These are phyloP conservation scores for Poterioochromonas sp. DNA, from an alignment of 352 stramenopile species.

Conservation along the genomic window DNA sequence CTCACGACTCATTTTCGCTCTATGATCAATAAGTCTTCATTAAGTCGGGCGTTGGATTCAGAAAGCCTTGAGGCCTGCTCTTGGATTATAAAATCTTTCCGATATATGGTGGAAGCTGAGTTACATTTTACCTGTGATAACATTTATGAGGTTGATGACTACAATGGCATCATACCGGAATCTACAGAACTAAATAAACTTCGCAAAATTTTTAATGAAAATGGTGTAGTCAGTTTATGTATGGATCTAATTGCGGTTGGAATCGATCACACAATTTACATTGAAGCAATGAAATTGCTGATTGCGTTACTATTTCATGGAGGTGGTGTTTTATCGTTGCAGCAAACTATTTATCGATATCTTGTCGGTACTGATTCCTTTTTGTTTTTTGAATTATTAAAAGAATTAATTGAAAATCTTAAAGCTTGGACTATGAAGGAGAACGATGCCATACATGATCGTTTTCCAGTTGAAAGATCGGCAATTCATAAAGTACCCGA, in stretches of 20 bases:
- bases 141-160: neutral
- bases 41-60: neutral
- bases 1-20: neutral
- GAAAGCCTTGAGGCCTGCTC: neutral
- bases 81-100: conserved; percentile 1
- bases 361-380: neutral
- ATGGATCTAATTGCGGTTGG: conserved; percentile 25
- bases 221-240: conserved; percentile 22
- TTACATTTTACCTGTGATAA: neutral
- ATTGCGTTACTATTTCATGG: neutral
- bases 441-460: neutral
- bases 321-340: neutral
- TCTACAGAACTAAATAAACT: neutral
- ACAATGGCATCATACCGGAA: neutral
- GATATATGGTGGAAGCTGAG: neutral
- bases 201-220: neutral
- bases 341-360: neutral
- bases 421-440: neutral
- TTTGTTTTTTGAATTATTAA: conserved; percentile 28
- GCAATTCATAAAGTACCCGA: neutral
- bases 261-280: neutral
- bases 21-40: neutral
- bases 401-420: conserved; percentile 19
- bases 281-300: conserved; percentile 19
- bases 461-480: too few species aligned